phyloP scores from a whole-genome alignment of 371 early-diverging fungal species.

The Rhizopus arrhizus region DNA sequence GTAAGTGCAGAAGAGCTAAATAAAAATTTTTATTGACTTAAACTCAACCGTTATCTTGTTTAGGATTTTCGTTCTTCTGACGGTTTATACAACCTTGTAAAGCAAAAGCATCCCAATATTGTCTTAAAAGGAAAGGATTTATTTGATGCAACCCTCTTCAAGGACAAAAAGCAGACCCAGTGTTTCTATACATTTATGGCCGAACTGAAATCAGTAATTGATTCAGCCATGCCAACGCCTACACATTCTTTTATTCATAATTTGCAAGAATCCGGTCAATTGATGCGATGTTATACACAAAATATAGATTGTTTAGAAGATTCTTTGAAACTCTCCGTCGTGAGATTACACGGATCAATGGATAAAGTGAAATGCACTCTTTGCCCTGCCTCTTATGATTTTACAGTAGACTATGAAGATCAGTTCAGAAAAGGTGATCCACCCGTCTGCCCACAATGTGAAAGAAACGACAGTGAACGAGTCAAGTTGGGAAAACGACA shows the following conservation, averaged over 20 bases:
- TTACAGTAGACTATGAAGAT: constrained; percentile 54
- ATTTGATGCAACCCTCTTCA: constrained; percentile 92
- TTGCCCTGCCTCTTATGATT: constrained; percentile 69
- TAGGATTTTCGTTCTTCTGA: constrained; percentile 84
- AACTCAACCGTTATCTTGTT: background rate
- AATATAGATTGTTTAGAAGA: constrained; percentile 95
- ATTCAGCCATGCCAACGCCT: constrained; percentile 76
- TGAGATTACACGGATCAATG: constrained; percentile 92
- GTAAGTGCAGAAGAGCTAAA: constrained; percentile 37
- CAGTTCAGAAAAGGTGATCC: constrained; percentile 72
- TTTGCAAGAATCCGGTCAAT: constrained; percentile 71
- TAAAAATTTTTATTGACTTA: background rate
- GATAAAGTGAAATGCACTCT: constrained; percentile 82
- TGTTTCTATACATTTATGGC: constrained; percentile 95
- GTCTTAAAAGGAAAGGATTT: constrained; percentile 89
- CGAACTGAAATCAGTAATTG: constrained; percentile 78
- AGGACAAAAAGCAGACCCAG: constrained; percentile 67
- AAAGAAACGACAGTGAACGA: constrained; percentile 55
- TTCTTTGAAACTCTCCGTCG: constrained; percentile 63
- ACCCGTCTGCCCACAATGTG: constrained; percentile 82
- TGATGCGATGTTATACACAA: constrained; percentile 94
- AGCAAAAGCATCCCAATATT: constrained; percentile 69
- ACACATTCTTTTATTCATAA: constrained; percentile 87
- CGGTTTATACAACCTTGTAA: constrained; percentile 82
- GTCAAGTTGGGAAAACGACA: constrained; percentile 71